Percentiles rank a stretch among this genome's conserved stretches.
Evolutionary conservation across 495 filamentous ascomycete species (phyloP).

Genomic region (Penicillium daleae): DNA sequence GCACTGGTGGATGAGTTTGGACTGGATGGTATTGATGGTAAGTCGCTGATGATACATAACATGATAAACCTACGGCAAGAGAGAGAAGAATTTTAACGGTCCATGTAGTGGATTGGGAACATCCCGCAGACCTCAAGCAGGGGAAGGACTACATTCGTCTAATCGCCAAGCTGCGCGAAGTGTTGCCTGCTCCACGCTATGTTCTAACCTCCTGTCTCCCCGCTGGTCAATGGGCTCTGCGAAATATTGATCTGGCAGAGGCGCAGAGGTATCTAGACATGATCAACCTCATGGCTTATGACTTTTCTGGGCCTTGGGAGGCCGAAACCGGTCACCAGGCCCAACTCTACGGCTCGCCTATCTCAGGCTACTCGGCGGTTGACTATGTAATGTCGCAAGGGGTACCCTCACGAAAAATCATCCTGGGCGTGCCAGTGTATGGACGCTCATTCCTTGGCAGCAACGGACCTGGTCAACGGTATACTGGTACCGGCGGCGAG

Average conservation of each 20-base stretch:
- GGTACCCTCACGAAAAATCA: conserved; percentile 73
- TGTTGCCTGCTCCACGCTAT: conserved; percentile 74
- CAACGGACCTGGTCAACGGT: conserved; percentile 63
- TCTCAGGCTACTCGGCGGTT: conserved; percentile 69
- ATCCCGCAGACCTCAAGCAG: conserved; percentile 69
- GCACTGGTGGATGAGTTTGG: conserved; percentile 74
- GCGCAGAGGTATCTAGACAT: conserved; percentile 72
- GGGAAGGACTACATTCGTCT: conserved; percentile 75
- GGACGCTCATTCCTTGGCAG: conserved; percentile 80
- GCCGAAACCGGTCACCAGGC: conserved; percentile 74
- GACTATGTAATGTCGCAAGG: conserved; percentile 66
- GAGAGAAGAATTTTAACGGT: not conserved
- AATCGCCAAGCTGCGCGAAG: conserved; percentile 67
- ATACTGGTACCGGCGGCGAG: conserved; percentile 68
- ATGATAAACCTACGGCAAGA: not conserved
- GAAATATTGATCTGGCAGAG: conserved; percentile 72
- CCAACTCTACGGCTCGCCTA: conserved; percentile 70
- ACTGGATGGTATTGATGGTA: conserved; percentile 88
- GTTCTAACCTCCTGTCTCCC: conserved; percentile 81
- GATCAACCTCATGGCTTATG: conserved; percentile 85
- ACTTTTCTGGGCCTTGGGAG: conserved; percentile 84
- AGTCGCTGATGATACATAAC: conserved; percentile 6
- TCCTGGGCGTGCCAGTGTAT: conserved; percentile 80
- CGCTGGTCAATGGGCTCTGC: conserved; percentile 72
- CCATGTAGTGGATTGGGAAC: conserved; percentile 84